Conservation (phyloP, 225 moss, liverwort and hornwort species). For the Ulota crispa region DNA sequence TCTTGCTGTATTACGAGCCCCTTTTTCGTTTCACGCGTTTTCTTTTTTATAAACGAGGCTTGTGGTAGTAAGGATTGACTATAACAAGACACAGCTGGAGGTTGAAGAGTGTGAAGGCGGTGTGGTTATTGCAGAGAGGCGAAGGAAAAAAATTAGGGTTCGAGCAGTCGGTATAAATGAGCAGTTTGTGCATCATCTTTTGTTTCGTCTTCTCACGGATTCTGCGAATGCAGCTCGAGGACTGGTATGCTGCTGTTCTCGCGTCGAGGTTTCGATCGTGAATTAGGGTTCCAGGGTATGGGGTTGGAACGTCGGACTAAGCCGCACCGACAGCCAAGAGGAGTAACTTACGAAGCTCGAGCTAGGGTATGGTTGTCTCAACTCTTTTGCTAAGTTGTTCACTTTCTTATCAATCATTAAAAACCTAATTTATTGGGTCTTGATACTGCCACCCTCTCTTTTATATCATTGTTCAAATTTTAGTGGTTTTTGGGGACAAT, state of each 20-base stretch:
- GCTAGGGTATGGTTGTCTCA: constrained; percentile 10
- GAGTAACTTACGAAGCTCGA: not conserved
- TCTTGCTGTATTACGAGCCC: not conserved
- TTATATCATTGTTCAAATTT: too few relatives aligned
- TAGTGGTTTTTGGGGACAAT: too few relatives aligned
- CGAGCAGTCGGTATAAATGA: constrained; percentile 26
- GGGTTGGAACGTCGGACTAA: not conserved
- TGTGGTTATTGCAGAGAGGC: not conserved
- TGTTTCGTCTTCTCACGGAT: constrained; percentile 51
- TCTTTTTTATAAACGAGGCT: not conserved
- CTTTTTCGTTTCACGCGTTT: not conserved
- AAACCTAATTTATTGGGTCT: too few relatives aligned
- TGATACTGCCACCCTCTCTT: too few relatives aligned
- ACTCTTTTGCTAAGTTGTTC: not conserved
- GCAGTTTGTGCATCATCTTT: constrained; percentile 53
- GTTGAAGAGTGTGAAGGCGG: not conserved
- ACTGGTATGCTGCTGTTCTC: constrained; percentile 42
- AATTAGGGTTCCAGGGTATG: not conserved
- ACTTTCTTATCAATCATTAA: not conserved
- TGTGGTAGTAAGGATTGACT: not conserved
- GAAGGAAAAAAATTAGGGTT: not conserved
- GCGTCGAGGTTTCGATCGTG: constrained; percentile 34
- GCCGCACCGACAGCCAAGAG: not conserved
- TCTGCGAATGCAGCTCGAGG: constrained; percentile 56
- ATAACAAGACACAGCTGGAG: not conserved